Evolutionary conservation across 2,329 filamentous ascomycete species (phyloP).

Genomic region (Amesomyces nigricolor): DNA sequence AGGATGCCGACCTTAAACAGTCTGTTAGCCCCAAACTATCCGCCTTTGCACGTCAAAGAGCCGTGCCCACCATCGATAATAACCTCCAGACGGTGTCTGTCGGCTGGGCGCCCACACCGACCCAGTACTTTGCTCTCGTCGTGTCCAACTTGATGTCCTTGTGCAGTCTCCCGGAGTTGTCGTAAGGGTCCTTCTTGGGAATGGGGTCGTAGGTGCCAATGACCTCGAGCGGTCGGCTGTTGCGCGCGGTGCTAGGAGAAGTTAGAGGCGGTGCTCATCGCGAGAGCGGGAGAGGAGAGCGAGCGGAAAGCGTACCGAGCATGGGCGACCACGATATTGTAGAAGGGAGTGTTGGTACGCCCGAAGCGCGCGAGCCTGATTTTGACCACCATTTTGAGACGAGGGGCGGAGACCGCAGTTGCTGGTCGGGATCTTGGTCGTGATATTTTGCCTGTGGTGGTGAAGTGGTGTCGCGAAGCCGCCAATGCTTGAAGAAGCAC

Average conservation of each 20-base stretch:
- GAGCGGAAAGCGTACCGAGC: constrained; percentile 58
- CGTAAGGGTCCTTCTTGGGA: constrained; percentile 57
- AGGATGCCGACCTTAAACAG: constrained; percentile 33
- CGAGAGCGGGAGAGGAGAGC: constrained; percentile 4
- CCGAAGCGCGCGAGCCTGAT: constrained; percentile 94
- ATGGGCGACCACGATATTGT: constrained; percentile 95
- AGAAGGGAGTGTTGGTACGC: constrained; percentile 80
- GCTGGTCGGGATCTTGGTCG: not conserved
- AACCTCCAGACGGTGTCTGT: constrained; percentile 85
- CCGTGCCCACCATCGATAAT: constrained; percentile 42
- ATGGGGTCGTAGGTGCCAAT: constrained; percentile 72
- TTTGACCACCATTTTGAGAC: constrained; percentile 75
- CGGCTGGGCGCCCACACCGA: constrained; percentile 93
- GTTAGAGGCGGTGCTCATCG: not conserved
- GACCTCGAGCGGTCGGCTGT: constrained; percentile 87
- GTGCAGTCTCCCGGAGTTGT: constrained; percentile 60
- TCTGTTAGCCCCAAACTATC: not conserved
- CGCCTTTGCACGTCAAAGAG: not conserved
- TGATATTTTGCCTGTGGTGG: not conserved
- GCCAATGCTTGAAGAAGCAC: constrained; percentile 3
- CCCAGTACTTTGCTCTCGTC: constrained; percentile 83
- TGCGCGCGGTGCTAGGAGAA: constrained; percentile 66
- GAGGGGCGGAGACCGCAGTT: not conserved
- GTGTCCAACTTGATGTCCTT: constrained; percentile 90
- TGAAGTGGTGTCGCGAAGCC: not conserved